These are phyloP conservation scores for Stagonosporopsis tanaceti DNA, from an alignment of 2,329 filamentous ascomycete species.

Conservation along the genomic window DNA sequence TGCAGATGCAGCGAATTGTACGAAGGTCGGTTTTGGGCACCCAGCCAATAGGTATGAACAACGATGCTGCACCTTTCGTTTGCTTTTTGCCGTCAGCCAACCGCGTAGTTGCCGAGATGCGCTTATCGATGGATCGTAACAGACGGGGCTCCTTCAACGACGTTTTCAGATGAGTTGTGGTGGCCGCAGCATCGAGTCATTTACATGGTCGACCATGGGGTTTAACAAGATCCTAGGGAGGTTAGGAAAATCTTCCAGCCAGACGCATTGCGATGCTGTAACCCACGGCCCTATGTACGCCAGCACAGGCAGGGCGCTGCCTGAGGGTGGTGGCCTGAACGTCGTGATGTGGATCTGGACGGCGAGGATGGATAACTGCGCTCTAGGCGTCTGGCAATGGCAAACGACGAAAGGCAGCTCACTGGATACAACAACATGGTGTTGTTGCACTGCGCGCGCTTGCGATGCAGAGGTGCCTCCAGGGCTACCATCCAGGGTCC, in stretches of 20 bases:
- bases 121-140: slow-evolving; percentile 1
- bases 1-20: slow-evolving; percentile 6
- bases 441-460: neutral
- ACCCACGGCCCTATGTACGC: neutral
- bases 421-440: neutral
- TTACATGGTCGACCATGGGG: neutral
- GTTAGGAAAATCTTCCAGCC: neutral
- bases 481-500: neutral
- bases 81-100: slow-evolving; percentile 17
- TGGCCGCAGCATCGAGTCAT: too few relatives aligned
- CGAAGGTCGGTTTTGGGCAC: neutral
- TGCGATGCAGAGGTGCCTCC: neutral
- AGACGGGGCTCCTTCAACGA: neutral
- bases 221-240: neutral
- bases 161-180: neutral
- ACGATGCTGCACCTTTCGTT: neutral
- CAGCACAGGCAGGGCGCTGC: neutral
- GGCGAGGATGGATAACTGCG: neutral
- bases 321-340: neutral
- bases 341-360: neutral
- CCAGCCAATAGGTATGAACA: neutral
- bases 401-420: neutral
- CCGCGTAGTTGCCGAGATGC: slow-evolving; percentile 7
- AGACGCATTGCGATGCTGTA: neutral
- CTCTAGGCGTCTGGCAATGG: neutral